Evolutionary conservation across 2,329 filamentous ascomycete genomes (phyloP), one percentile per base, ranked within the genome.

Genomic region (Fusarium fujikuroi): DNA sequence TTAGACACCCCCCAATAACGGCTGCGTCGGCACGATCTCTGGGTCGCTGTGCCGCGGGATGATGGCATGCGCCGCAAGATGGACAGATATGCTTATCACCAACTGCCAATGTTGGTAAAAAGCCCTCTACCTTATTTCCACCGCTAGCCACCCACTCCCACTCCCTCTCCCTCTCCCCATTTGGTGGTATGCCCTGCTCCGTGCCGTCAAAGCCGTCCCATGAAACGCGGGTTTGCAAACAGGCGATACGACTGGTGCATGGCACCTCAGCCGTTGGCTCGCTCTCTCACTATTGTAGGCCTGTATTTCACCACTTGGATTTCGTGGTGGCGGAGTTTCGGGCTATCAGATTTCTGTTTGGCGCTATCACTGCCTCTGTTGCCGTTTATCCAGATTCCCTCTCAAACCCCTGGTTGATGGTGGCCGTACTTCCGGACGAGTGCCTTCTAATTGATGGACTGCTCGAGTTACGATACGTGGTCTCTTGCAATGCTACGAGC

Each of bases 1-100:
- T 14, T 36, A 52, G 44, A 44, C 72, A 44, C 70, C 63, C 61
- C 74, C 70, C 66, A 70, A 62, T 15, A 69, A 78, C 76, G 76
- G 76, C 73, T 78, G 75, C 66, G 75, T 76, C 76, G 76, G 76
- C 76, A 77, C 67, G 63, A 76, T 73, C 75, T 64, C 69, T 75
- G 72, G 65, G 63, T 73, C 75, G 68, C 68, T 71, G 63, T 67
- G 69, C 71, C 69, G 65, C 69, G 62, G 65, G 73, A 78, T 76
- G 75, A 78, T 78, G 76, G 75, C 72, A 78, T 76, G 62, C 65
- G 71, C 71, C 73, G 69, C 68, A 64, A 71, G 69, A 76, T 78
- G 69, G 63, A 72, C 75, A 77, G 73, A 78, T 78, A 78, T 78
- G 76, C 76, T 78, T 78, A 46, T 67, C 74, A 47, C 53, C 39